Evolutionary conservation across 2,329 filamentous ascomycete species (phyloP).

Genomic region (Colletotrichum costaricense): DNA sequence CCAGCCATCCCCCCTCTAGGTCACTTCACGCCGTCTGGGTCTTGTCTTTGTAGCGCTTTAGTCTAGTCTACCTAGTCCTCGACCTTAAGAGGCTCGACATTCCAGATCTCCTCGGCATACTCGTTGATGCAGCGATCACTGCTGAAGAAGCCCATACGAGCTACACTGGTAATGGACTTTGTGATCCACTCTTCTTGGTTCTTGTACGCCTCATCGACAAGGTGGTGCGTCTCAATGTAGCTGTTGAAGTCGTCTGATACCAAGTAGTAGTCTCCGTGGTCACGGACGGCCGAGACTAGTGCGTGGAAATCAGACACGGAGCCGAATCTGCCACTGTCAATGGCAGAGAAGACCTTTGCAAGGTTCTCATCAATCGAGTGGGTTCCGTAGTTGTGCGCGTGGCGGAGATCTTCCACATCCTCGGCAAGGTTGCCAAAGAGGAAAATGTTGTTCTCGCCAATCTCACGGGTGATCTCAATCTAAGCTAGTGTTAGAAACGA

Average conservation of each 20-base stretch:
- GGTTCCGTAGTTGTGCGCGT: constrained; percentile 85
- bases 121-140: constrained; percentile 96
- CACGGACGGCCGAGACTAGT: constrained; percentile 84
- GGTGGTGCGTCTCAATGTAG: constrained; percentile 89
- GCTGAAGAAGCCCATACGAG: constrained; percentile 97
- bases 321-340: constrained; percentile 85
- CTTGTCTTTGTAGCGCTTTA: not conserved
- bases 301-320: constrained; percentile 82
- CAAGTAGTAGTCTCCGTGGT: constrained; percentile 97
- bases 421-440: constrained; percentile 96
- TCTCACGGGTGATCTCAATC: constrained; percentile 98
- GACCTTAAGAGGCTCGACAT: constrained; percentile 81
- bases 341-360: constrained; percentile 83
- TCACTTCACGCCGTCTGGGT: not conserved
- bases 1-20: not conserved
- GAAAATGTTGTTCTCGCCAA: constrained; percentile 98
- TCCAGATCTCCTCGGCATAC: constrained; percentile 98
- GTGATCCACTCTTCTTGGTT: constrained; percentile 93
- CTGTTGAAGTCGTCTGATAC: constrained; percentile 97
- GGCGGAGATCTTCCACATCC: constrained; percentile 95
- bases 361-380: constrained; percentile 84
- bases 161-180: constrained; percentile 89
- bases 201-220: constrained; percentile 92
- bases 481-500: constrained; percentile 36
- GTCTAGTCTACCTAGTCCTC: constrained; percentile 43